Conservation (phyloP, 2,329 filamentous ascomycete genomes). For the Beauveria sp. region DNA sequence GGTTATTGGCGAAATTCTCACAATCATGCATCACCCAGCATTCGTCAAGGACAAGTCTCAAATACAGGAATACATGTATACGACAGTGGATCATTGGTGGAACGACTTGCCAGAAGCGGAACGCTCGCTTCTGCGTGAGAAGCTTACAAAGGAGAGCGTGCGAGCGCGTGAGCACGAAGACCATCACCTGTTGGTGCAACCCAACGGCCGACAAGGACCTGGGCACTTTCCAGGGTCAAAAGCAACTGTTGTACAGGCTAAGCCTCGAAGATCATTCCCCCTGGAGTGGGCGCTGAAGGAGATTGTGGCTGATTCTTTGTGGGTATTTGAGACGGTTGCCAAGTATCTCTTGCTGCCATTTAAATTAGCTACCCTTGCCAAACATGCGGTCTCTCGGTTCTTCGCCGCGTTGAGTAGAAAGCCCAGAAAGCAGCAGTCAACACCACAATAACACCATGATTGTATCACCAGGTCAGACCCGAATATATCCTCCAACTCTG, state of each 20-base stretch:
- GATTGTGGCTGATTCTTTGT: slow-evolving; percentile 2
- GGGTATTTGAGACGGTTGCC: neutral
- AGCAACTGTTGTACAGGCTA: slow-evolving; percentile 16
- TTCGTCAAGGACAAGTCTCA: slow-evolving; percentile 64
- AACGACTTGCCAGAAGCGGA: slow-evolving; percentile 34
- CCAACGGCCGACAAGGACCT: slow-evolving; percentile 17
- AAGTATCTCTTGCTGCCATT: neutral
- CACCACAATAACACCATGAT: neutral
- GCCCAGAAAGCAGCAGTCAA: neutral
- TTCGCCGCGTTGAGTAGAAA: neutral
- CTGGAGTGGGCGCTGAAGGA: slow-evolving; percentile 15
- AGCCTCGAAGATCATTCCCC: slow-evolving; percentile 17
- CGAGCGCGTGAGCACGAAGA: slow-evolving; percentile 21
- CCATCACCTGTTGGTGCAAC: slow-evolving; percentile 19
- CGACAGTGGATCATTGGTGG: slow-evolving; percentile 69
- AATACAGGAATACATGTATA: slow-evolving; percentile 76
- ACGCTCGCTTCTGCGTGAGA: slow-evolving; percentile 16
- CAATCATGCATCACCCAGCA: slow-evolving; percentile 79
- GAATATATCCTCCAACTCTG: neutral
- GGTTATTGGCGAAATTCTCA: slow-evolving; percentile 65
- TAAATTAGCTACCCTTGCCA: neutral
- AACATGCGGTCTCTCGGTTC: neutral
- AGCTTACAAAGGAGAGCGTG: slow-evolving; percentile 21
- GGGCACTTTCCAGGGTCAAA: slow-evolving; percentile 20
- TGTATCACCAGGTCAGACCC: neutral